Evolutionary conservation across 345 rosid genomes (phyloP), one percentile per base, ranked within the genome.

Genomic region (Aegle marmelos): DNA sequence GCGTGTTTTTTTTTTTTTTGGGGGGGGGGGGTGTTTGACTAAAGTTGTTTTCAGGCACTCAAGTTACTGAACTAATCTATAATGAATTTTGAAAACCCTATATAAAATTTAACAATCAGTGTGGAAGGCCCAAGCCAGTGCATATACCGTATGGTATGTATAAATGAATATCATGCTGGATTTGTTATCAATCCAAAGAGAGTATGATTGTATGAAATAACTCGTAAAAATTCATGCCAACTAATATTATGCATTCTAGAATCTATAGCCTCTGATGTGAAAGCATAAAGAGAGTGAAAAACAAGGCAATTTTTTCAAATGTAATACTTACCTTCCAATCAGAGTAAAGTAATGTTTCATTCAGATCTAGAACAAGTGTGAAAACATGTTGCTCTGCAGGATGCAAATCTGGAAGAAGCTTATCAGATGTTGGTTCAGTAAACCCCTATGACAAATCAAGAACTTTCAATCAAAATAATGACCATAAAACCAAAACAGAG

Each of bases 391-490:
- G 98, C 75, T 91, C 97, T 64, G 87, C 48, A 1, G 98, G 99
- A 70, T 90, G 98, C 90, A 92, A 73, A 85, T 97, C 99, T 39
- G 99, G 99, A 76, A 97, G 99, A 88, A 97, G 99, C 86, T 94
- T 91, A 34, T 94, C 98, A 36, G 98, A 93, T 73, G 93, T 87
- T 71, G 99, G 99, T 79, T 97, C 99, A 54, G 98, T 90, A 83
- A 85, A 94, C 71, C 90, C 95, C 99, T 97, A 66, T 21, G 74
- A 53, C 25, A 77, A 25, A 22, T 27, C 73, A 79, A 68, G 53
- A 75, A 19, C 50, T 58, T 9, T 9, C 31, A 27, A 78, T 48
- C 9, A 25, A 28, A 67, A 53, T 2, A 68, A n/a, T 45, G 48
- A 72, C 68, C 27, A 53, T 7, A 3, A 70, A 70, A 37, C 24